Evolutionary conservation across 495 filamentous ascomycete species (phyloP).

Genomic region (Pyrenopolyporus hunteri): DNA sequence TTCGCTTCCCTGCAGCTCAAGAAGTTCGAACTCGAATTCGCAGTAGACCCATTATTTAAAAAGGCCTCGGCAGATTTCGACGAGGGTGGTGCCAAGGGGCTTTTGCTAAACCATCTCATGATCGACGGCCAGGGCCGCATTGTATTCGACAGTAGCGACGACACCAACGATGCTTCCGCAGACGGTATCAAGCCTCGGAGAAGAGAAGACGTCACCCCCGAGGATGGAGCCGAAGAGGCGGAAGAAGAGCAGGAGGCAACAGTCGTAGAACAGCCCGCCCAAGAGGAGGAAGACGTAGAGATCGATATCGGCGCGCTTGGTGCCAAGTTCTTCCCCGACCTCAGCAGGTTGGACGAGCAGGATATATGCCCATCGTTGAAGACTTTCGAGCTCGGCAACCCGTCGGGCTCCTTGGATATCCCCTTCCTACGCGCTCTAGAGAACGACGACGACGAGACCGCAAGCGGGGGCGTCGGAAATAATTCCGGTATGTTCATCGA

Average conservation of each 20-base stretch:
- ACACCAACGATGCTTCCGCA: conserved; percentile 67
- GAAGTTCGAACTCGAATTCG: conserved; percentile 96
- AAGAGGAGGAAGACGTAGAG: conserved; percentile 65
- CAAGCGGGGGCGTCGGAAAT: conserved; percentile 59
- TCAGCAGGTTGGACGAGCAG: conserved; percentile 76
- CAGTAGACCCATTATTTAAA: conserved; percentile 96
- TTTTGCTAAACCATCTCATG: conserved; percentile 91
- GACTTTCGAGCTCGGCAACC: conserved; percentile 86
- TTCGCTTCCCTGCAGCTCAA: conserved; percentile 91
- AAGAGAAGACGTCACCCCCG: conserved; percentile 50
- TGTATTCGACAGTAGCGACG: conserved; percentile 97
- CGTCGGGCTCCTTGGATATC: conserved; percentile 82
- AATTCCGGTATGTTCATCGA: conserved; percentile 83
- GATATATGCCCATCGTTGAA: conserved; percentile 96
- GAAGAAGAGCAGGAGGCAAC: conserved; percentile 50
- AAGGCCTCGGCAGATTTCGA: conserved; percentile 98
- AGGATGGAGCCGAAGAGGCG: conserved; percentile 59
- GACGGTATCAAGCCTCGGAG: conserved; percentile 49
- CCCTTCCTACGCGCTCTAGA: conserved; percentile 91
- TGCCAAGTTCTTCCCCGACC: conserved; percentile 84
- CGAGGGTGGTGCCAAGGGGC: conserved; percentile 94
- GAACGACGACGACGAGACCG: conserved; percentile 73
- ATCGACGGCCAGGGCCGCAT: conserved; percentile 92
- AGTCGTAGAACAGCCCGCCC: conserved; percentile 48
- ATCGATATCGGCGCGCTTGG: conserved; percentile 79